Conservation (phyloP, 2,329 filamentous ascomycete species). For the Exophiala mesophila region DNA sequence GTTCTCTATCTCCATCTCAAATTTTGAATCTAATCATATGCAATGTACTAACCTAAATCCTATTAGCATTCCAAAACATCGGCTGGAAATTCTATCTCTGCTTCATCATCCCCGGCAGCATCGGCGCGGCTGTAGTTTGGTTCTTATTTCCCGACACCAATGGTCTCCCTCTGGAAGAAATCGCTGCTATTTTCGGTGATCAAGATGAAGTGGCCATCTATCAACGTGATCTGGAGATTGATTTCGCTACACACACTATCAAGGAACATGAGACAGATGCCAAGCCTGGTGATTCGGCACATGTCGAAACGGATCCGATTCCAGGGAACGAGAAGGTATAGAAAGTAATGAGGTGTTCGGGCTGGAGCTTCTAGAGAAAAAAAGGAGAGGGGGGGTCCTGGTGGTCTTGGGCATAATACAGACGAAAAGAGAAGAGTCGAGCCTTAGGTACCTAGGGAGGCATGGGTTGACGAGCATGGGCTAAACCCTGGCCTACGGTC, state of each 20-base stretch:
- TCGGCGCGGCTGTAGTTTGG: conserved; percentile 24
- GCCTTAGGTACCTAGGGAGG: too few relatives aligned
- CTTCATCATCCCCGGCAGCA: conserved; percentile 29
- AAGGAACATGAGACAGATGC: conserved; percentile 7
- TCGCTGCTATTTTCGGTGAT: conserved; percentile 29
- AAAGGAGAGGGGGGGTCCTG: too few relatives aligned
- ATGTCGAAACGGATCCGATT: background rate
- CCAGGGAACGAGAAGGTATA: background rate
- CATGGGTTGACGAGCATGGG: too few relatives aligned
- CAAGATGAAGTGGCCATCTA: conserved; percentile 22
- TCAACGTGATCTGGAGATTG: conserved; percentile 18
- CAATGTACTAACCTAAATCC: background rate
- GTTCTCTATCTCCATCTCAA: background rate
- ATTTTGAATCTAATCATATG: background rate
- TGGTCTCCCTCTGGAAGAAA: conserved; percentile 29
- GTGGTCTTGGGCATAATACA: too few relatives aligned
- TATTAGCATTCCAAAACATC: conserved; percentile 28
- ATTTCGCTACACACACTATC: conserved; percentile 15
- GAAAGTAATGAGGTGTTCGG: too few relatives aligned
- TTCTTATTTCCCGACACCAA: conserved; percentile 31
- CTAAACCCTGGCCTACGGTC: too few relatives aligned
- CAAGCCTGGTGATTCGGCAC: background rate
- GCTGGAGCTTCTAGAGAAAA: too few relatives aligned
- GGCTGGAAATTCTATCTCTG: conserved; percentile 39
- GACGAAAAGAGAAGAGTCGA: too few relatives aligned